Percentiles rank a stretch among this genome's conserved stretches.
These are phyloP conservation scores for Dunaliella primolecta DNA, from an alignment of 139 green algal species.

Conservation along the genomic window DNA sequence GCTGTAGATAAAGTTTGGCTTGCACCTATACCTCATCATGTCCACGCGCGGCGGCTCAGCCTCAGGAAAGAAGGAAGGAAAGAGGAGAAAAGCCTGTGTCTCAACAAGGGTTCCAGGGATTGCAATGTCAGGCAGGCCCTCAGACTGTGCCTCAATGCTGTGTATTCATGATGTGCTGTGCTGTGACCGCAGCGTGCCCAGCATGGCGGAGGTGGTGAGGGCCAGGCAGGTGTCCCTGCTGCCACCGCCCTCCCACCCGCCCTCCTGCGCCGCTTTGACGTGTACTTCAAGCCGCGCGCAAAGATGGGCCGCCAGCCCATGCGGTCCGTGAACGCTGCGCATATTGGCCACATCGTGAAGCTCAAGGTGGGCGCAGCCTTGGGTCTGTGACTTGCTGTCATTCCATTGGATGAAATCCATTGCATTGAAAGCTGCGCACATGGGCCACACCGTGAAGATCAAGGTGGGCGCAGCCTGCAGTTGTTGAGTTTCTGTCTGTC, in stretches of 20 bases:
- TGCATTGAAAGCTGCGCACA: slow-evolving; percentile 69
- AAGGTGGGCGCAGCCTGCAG: slow-evolving; percentile 36
- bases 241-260: slow-evolving; percentile 59
- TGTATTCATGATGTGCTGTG: too few relatives aligned
- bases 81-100: too few relatives aligned
- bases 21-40: too few relatives aligned
- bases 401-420: too few relatives aligned
- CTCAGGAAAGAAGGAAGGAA: too few relatives aligned
- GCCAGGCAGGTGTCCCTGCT: not conserved
- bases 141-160: too few relatives aligned
- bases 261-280: slow-evolving; percentile 85
- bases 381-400: too few relatives aligned
- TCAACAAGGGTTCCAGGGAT: too few relatives aligned
- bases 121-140: too few relatives aligned
- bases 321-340: slow-evolving; percentile 62
- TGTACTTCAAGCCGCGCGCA: slow-evolving; percentile 60
- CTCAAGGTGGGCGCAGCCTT: slow-evolving; percentile 73
- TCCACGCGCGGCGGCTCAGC: too few relatives aligned
- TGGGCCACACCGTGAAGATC: slow-evolving; percentile 87
- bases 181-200: not conserved
- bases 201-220: not conserved
- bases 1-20: too few relatives aligned
- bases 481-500: too few relatives aligned
- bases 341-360: slow-evolving; percentile 86
- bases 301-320: slow-evolving; percentile 53